Conservation (phyloP, 257 asterid species). For the Gentiana macrophylla region DNA sequence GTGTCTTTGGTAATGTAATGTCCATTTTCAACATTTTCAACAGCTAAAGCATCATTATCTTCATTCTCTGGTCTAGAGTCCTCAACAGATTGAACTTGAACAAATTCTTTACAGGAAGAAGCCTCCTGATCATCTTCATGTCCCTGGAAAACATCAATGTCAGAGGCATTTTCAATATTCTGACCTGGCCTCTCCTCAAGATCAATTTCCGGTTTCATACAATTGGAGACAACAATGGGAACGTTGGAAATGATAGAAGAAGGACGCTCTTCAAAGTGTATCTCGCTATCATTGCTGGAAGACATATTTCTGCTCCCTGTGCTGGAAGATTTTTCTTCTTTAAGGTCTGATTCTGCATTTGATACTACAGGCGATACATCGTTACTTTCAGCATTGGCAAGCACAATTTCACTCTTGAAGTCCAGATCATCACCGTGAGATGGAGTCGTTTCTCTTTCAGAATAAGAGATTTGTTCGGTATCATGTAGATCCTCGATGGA, state of each 20-base stretch:
- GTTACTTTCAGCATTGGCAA: background rate
- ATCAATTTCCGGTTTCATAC: slow-evolving; percentile 12
- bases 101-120: background rate
- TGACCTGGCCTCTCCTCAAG: slow-evolving; percentile 1
- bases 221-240: slow-evolving; percentile 11
- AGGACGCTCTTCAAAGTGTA: slow-evolving; percentile 5
- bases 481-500: too few relatives aligned
- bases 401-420: slow-evolving; percentile 4
- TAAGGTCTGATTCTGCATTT: slow-evolving; percentile 30
- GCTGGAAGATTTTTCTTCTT: slow-evolving; percentile 19
- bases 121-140: background rate
- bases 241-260: background rate
- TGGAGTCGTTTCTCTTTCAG: background rate
- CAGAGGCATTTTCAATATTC: slow-evolving; percentile 1
- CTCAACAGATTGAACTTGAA: slow-evolving; percentile 1
- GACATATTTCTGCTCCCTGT: too few relatives aligned
- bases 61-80: slow-evolving; percentile 1
- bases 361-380: slow-evolving; percentile 16
- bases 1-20: background rate
- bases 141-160: background rate
- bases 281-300: slow-evolving; percentile 9
- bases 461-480: background rate
- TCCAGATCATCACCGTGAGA: background rate
- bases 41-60: background rate
- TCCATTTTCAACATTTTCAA: slow-evolving; percentile 3